Base-by-base conservation (phyloP, 345 rosid species). In the Camelina sativa region DNA sequence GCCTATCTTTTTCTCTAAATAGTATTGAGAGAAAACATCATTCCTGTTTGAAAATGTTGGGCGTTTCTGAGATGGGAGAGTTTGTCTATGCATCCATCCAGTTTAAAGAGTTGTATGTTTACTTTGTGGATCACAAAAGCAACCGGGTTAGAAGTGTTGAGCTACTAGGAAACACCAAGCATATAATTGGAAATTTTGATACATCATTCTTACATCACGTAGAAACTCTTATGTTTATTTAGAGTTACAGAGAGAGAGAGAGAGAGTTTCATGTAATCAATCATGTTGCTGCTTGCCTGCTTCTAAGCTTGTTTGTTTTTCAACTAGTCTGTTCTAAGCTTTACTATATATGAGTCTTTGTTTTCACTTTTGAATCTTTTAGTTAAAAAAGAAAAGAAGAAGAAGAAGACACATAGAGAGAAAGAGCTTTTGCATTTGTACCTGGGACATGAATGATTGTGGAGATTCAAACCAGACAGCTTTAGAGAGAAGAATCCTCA, bases 51-150 rank as follows among this genome's bases (percentile, higher is more conserved):
- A 6, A 60, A 17, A 19, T 60, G n/a, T 17, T 37, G 47, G 47
- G 64, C 9, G 28, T 7, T 37, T 19, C 64, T 37, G 47, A 11
- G 10, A 17, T 5, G 46, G 64, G 64, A 16, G 63, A 60, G 47
- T 10, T 61, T 61, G 4, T 61, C 17, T 37, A 2, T 37, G 64
- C 64, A 11, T 25, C 44, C 1, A 35, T 5, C 9, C 0, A 11
- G 2, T 10, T 17, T 37, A 1, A 37, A 37, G 16, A 60, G 4
- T 37, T 38, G 44, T 6, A 22, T 62, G 19, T 41, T 62, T 62
- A 62, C 66, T 62, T 22, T 62, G 11, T 62, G 11, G 51, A 62
- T 62, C 53, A 4, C 52, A 15, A 44, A 44, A 62, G 52, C 37
- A 43, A 43, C 52, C 37, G 1, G 22, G 25, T 62, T 43, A 62